These are phyloP conservation scores for Leccinellum luteum DNA, from an alignment of 768 basidiomycete genomes.

Conservation along the genomic window DNA sequence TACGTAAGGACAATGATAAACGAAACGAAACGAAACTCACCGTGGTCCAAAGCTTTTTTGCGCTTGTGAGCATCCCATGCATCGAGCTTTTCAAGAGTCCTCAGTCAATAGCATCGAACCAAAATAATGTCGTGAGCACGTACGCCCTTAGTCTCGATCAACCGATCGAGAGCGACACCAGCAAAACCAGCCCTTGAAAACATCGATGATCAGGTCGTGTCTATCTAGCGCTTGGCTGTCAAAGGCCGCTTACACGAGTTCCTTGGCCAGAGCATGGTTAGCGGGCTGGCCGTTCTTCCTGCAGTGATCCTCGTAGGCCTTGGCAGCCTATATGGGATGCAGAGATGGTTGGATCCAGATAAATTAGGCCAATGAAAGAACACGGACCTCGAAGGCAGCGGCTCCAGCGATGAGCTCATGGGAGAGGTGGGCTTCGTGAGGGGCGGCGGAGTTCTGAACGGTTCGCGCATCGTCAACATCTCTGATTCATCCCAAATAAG, in stretches of 20 bases:
- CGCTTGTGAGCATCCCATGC: conserved; percentile 1
- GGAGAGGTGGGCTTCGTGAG: background rate
- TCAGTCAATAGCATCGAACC: background rate
- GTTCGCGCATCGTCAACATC: background rate
- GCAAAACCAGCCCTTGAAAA: conserved; percentile 10
- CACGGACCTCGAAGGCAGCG: conserved; percentile 19
- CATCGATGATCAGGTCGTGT: background rate
- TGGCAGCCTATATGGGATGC: conserved; percentile 9
- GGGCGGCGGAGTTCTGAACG: conserved; percentile 10
- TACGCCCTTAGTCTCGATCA: conserved; percentile 23
- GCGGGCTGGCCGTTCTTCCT: conserved; percentile 13
- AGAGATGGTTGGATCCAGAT: background rate
- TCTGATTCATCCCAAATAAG: background rate
- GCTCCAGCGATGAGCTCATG: conserved; percentile 21
- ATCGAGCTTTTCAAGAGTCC: background rate
- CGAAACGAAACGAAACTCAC: background rate
- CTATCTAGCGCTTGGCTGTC: background rate
- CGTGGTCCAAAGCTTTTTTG: background rate
- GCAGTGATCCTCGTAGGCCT: conserved; percentile 21
- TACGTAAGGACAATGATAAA: background rate
- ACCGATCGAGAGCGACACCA: background rate
- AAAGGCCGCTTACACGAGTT: conserved; percentile 14
- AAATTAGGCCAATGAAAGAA: background rate
- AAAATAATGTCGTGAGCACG: background rate
- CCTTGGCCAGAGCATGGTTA: conserved; percentile 23